Evolutionary conservation across 2,329 filamentous ascomycete species (phyloP), one percentile per base, ranked within the genome.

Genomic region (Neoarthrinium moseri): DNA sequence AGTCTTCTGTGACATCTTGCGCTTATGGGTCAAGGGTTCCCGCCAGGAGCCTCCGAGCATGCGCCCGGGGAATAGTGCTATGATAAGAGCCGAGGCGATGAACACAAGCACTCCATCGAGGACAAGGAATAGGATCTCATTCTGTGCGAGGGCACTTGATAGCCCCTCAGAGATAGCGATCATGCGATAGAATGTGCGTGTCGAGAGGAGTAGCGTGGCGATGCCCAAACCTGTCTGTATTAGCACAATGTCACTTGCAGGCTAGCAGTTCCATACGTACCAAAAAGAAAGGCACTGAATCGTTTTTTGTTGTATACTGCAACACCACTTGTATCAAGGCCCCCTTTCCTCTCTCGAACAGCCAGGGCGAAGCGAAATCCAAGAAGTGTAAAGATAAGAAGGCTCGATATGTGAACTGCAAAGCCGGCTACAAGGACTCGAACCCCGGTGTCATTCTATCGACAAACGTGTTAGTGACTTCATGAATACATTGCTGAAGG

Each of bases 361-460:
- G 61, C 60, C 26, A 69, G 53, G 12, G 65, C 65, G 33, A 77
- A 74, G 51, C 73, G 39, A 65, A 64, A 46, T 66, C 70, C 44
- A 62, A 60, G 17, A 18, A 54, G 58, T 15, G 69, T 59, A 46
- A 72, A 73, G 10, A 66, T 52, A 22, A 69, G 37, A 8, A 78
- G 57, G 4, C 69, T 64, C 5, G 61, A 46, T 3, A 69, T 56
- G 48, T 78, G 75, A 17, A 79, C 57, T 2, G 59, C 69, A 11
- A 79, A 52, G 6, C 75, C 75, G 2, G 61, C 67, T 6, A 73
- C 60, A n/a, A 74, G 56, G 11, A 78, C 59, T 20, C 59, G 61
- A 22, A 63, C 48, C 8, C 73, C 62, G 17, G 41, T 52, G 12
- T 54, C 36, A 41, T 57, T 33, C 60, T 64, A n/a, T n/a, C n/a